phyloP scores from a whole-genome alignment of 768 basidiomycete genomes.

The Dacryopinax primogenitus region DNA sequence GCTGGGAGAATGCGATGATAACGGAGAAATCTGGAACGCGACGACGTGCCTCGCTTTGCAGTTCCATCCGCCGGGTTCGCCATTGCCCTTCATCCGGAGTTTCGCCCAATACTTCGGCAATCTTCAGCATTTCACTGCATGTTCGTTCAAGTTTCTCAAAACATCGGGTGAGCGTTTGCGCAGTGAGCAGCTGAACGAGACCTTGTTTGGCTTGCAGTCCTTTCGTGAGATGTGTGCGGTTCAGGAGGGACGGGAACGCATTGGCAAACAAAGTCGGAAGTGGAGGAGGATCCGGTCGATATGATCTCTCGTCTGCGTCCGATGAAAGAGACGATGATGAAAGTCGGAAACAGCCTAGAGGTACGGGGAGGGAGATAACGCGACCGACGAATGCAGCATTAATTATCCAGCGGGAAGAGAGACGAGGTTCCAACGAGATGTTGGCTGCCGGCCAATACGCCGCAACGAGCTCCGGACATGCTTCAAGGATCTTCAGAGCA shows the following conservation, averaged over 20 bases:
- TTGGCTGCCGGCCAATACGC: constrained; percentile 64
- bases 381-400: constrained; percentile 73
- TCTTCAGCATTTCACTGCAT: constrained; percentile 34
- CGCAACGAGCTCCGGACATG: constrained; percentile 76
- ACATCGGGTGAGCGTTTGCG: constrained; percentile 61
- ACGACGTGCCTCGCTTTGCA: constrained; percentile 61
- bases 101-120: constrained; percentile 47
- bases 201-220: constrained; percentile 59
- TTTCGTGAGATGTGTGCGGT: constrained; percentile 63
- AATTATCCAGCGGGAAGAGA: constrained; percentile 82
- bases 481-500: constrained; percentile 59
- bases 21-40: constrained; percentile 81
- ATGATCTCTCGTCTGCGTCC: constrained; percentile 27
- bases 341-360: constrained; percentile 48
- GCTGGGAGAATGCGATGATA: constrained; percentile 69
- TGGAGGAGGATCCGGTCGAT: constrained; percentile 64
- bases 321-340: constrained; percentile 24
- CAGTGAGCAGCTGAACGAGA: constrained; percentile 77
- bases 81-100: constrained; percentile 56
- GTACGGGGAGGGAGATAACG: constrained; percentile 65
- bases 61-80: constrained; percentile 48
- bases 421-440: constrained; percentile 69
- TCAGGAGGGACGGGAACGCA: constrained; percentile 58
- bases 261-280: constrained; percentile 60
- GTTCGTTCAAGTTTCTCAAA: constrained; percentile 57